Percentiles rank a stretch among this genome's conserved stretches.
These are phyloP conservation scores for Rickenella mellea DNA, from an alignment of 768 basidiomycete species.

Conservation along the genomic window DNA sequence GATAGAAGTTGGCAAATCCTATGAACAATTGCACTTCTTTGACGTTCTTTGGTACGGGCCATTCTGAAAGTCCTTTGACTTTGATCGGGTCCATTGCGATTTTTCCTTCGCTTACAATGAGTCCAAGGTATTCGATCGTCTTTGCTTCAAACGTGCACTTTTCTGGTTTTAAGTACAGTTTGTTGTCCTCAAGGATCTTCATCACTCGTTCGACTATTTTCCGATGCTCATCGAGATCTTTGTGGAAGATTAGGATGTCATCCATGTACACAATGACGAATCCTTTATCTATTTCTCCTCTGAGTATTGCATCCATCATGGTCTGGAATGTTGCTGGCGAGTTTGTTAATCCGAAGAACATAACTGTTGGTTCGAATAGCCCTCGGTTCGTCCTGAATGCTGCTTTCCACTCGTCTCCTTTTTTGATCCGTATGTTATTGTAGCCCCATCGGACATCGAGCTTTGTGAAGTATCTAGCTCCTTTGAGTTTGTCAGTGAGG, in stretches of 20 bases:
- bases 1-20: constrained; percentile 37
- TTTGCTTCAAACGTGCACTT: constrained; percentile 27
- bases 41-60: constrained; percentile 25
- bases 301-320: too few species aligned
- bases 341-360: constrained; percentile 29
- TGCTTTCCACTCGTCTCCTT: constrained; percentile 5
- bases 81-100: constrained; percentile 32
- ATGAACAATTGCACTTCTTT: constrained; percentile 31
- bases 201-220: constrained; percentile 23
- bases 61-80: constrained; percentile 22
- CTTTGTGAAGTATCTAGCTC: background rate
- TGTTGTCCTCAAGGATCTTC: constrained; percentile 7
- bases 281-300: too few species aligned
- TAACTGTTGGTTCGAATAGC: constrained; percentile 32
- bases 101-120: constrained; percentile 21
- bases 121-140: constrained; percentile 32
- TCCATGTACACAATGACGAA: constrained; percentile 23
- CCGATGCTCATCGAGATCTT: constrained; percentile 23
- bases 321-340: constrained; percentile 29
- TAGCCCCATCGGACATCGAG: constrained; percentile 1
- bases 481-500: background rate
- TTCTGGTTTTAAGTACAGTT: constrained; percentile 20
- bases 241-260: constrained; percentile 35
- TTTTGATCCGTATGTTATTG: constrained; percentile 1
- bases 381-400: too few species aligned